A percentile compares a stretch with the other conserved stretches of the same genome.
Conservation (phyloP, 2,329 filamentous ascomycete genomes). For the Epichloe gansuensis region DNA sequence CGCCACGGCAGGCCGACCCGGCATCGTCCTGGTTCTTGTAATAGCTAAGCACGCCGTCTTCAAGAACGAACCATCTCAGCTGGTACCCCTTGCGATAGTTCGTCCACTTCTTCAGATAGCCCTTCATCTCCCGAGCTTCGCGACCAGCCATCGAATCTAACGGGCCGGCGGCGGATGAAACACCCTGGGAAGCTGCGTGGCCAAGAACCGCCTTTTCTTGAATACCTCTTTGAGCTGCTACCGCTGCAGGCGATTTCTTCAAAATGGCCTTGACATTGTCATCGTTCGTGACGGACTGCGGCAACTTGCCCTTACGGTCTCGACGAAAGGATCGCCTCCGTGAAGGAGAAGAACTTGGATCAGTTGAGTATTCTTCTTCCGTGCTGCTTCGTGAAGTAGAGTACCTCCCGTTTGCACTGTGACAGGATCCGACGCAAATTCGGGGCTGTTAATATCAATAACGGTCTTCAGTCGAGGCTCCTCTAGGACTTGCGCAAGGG, state of each 20-base stretch:
- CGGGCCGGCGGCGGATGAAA: constrained; percentile 35
- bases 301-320: constrained; percentile 88
- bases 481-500: constrained; percentile 66
- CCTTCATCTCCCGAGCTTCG: constrained; percentile 93
- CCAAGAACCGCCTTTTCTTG: constrained; percentile 95
- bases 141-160: constrained; percentile 58
- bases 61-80: constrained; percentile 91
- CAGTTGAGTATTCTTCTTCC: constrained; percentile 73
- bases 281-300: constrained; percentile 93
- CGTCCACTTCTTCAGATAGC: constrained; percentile 98
- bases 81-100: constrained; percentile 98
- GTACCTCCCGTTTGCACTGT: constrained; percentile 81
- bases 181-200: constrained; percentile 48
- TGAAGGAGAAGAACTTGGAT: constrained; percentile 87
- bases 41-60: constrained; percentile 94
- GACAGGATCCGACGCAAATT: constrained; percentile 68
- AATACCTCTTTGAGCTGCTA: constrained; percentile 85
- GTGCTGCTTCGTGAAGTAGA: constrained; percentile 82
- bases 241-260: constrained; percentile 88
- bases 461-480: constrained; percentile 77
- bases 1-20: constrained; percentile 87
- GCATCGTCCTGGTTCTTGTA: constrained; percentile 99
- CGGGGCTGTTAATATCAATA: constrained; percentile 83
- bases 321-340: constrained; percentile 92
- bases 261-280: constrained; percentile 78